These are phyloP conservation scores for Chionographis japonica DNA, from an alignment of 106 monocot species.

Conservation along the genomic window DNA sequence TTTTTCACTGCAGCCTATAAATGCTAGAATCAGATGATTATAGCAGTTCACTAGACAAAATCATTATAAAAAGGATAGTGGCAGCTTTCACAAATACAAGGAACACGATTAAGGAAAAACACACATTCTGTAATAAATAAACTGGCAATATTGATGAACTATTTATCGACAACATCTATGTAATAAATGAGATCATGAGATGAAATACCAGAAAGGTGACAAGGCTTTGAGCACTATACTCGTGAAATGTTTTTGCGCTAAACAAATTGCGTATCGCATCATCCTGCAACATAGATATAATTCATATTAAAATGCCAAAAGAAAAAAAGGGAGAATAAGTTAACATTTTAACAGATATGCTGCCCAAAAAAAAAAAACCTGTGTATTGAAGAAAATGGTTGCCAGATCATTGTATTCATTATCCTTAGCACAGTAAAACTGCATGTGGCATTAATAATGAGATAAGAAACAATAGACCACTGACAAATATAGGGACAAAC, in stretches of 20 bases:
- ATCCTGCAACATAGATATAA: conserved; percentile 53
- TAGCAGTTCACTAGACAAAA: too few species aligned
- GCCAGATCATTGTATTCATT: conserved; percentile 98
- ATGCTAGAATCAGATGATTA: too few species aligned
- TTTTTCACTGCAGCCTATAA: too few species aligned
- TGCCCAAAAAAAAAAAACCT: conserved; percentile 37
- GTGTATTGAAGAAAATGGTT: conserved; percentile 98
- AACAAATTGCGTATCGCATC: conserved; percentile 99
- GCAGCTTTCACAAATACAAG: too few species aligned
- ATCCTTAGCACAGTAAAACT: conserved; percentile 87
- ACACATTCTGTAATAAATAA: neutral
- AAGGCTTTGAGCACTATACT: conserved; percentile 97
- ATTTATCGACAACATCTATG: neutral
- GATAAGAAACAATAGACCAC: neutral
- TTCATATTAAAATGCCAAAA: neutral
- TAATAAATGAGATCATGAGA: neutral
- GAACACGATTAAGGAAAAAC: too few species aligned
- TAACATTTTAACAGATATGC: neutral
- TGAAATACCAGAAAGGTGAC: conserved; percentile 81
- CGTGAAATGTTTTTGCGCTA: conserved; percentile 97
- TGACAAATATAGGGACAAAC: too few species aligned
- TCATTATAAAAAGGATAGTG: too few species aligned
- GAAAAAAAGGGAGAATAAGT: neutral
- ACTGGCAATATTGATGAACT: neutral
- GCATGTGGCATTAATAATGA: conserved; percentile 17